A percentile compares a stretch with the other conserved stretches of the same genome.
phyloP scores from a whole-genome alignment of 1,284 basidiomycete genomes.

The Phellinidium pouzarii region DNA sequence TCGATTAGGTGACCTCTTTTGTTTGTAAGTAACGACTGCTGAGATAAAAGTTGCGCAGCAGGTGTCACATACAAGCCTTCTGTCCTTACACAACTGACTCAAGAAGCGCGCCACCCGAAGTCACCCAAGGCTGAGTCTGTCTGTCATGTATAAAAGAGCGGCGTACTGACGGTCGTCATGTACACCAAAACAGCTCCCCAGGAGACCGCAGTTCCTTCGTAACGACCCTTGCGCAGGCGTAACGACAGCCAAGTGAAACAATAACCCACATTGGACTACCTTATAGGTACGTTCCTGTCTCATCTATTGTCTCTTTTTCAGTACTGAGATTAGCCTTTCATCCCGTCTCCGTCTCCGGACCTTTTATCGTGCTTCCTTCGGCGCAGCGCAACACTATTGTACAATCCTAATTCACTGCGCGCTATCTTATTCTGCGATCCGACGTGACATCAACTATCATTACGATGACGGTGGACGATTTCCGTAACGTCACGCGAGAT shows the following conservation, averaged over 20 bases:
- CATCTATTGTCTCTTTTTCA: constrained; percentile 7
- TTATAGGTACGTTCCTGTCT: not conserved
- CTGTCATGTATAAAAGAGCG: not conserved
- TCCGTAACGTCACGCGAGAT: not conserved
- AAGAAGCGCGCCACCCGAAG: not conserved
- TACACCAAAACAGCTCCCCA: constrained; percentile 1
- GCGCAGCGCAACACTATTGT: constrained; percentile 3
- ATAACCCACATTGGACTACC: constrained; percentile 1
- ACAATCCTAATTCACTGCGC: constrained; percentile 10
- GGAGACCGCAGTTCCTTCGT: constrained; percentile 3
- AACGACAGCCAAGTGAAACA: constrained; percentile 6
- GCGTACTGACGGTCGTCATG: constrained; percentile 5
- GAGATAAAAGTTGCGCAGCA: not conserved
- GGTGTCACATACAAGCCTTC: not conserved
- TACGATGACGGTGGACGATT: constrained; percentile 1
- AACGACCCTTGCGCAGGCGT: constrained; percentile 13
- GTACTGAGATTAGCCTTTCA: constrained; percentile 7
- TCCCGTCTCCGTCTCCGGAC: not conserved
- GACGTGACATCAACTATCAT: not conserved
- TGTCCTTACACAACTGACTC: not conserved
- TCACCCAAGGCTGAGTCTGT: too few species aligned
- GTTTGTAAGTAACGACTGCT: not conserved
- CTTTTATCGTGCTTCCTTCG: constrained; percentile 2
- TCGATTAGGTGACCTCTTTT: not conserved
- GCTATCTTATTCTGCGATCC: not conserved